Evolutionary conservation across 352 stramenopile species (phyloP), one percentile per base, ranked within the genome.

Genomic region (Pythium aquatile): DNA sequence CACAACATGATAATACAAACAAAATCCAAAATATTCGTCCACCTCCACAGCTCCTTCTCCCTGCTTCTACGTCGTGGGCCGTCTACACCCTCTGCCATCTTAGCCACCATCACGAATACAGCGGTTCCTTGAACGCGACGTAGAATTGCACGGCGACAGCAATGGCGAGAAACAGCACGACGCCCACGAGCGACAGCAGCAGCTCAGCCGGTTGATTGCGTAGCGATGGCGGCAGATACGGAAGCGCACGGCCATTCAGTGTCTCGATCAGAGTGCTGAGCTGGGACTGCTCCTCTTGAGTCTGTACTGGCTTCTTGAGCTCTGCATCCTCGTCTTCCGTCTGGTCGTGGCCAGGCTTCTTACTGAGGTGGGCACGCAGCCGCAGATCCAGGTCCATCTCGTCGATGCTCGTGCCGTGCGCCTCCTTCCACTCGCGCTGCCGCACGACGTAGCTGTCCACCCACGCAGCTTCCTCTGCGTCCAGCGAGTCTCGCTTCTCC

Each of bases 401-500:
- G 40, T 77, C 70, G 42, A 77, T 72, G 54, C 70, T 77, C 40
- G 67, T 65, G 63, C 67, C 67, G 61, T 75, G 60, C 40, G 55
- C 59, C 49, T 67, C 58, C 47, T 75, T 77, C 70, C 70, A 77
- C 56, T 69, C 44, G 16, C 60, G 61, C 52, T 77, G 70, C 55
- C 63, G 55, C 56, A 55, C 37, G 44, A 77, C 63, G 51, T 72
- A 77, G 17, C 49, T 48, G 33, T 74, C 67, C 55, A 77, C 70
- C 66, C 66, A 77, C 56, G 40, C 58, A 35, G 70, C 63, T 20
- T 77, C 70, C 24, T 72, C 70, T 24, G 44, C 61, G 11, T 64
- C 58, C 28, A 72, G 40, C 37, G 40, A 48, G 6, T 68, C 52
- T 20, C 66, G 66, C 39, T 55, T 39, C n/a, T 48, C 66, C 30